Percentiles rank a stretch among this genome's conserved stretches.
phyloP scores from a whole-genome alignment of 805 yeast species.

The Yarrowia osloensis region DNA sequence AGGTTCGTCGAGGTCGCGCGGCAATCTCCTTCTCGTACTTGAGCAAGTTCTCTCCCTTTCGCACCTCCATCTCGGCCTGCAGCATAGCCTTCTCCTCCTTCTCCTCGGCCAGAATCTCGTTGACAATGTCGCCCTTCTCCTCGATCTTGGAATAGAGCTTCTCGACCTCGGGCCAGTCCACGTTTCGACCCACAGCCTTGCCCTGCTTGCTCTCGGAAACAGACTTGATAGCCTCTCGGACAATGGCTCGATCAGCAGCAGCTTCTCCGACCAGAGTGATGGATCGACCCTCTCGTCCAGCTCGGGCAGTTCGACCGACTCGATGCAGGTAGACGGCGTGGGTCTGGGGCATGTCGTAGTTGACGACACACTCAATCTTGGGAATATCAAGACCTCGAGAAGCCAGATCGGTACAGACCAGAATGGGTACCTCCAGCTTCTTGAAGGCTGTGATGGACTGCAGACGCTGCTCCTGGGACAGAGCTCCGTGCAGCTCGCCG shows the following conservation, averaged over 20 bases:
- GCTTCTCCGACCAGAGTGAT: conserved; percentile 93
- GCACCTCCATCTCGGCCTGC: conserved; percentile 87
- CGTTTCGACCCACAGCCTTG: conserved; percentile 71
- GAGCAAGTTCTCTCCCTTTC: conserved; percentile 80
- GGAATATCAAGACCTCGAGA: conserved; percentile 99
- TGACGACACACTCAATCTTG: conserved; percentile 90
- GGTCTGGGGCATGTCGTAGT: conserved; percentile 93
- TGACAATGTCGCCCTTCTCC: conserved; percentile 58
- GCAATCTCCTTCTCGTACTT: conserved; percentile 79
- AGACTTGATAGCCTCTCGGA: conserved; percentile 82
- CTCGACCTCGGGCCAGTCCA: conserved; percentile 88
- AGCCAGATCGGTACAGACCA: conserved; percentile 96
- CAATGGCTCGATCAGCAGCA: conserved; percentile 82
- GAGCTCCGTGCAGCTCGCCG: conserved; percentile 77
- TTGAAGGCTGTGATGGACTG: conserved; percentile 80
- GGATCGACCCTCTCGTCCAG: conserved; percentile 93
- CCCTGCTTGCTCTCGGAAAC: conserved; percentile 51
- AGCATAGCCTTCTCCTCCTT: conserved; percentile 82
- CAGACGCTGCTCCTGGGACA: conserved; percentile 89
- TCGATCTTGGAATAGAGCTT: conserved; percentile 62
- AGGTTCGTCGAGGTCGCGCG: conserved; percentile 91
- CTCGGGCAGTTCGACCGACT: conserved; percentile 99
- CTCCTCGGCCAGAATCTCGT: conserved; percentile 84
- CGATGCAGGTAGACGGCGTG: conserved; percentile 92
- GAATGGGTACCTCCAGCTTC: conserved; percentile 76